phyloP scores from a whole-genome alignment of 768 basidiomycete species.

The Tulasnella sp. region DNA sequence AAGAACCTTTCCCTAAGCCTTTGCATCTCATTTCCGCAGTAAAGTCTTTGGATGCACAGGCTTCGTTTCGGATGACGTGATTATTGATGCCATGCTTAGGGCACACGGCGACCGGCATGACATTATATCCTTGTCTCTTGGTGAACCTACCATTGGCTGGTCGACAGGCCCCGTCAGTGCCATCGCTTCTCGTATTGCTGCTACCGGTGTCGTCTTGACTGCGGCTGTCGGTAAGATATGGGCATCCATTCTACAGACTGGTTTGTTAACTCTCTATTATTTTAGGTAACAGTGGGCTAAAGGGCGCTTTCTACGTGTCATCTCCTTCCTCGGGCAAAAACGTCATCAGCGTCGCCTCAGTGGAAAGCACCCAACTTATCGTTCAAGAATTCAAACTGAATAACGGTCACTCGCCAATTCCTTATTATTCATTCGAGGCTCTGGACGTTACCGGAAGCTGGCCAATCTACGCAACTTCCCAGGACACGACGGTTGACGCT shows the following conservation, averaged over 20 bases:
- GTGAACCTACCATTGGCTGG: background rate
- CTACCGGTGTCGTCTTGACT: conserved; percentile 55
- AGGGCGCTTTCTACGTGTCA: conserved; percentile 40
- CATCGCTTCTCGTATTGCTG: conserved; percentile 55
- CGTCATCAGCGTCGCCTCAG: conserved; percentile 38
- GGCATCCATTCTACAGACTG: background rate
- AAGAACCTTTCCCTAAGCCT: background rate
- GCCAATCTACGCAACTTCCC: conserved; percentile 39
- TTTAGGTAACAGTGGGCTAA: conserved; percentile 36
- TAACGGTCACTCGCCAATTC: conserved; percentile 45
- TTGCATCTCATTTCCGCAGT: background rate
- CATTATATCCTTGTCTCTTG: conserved; percentile 19
- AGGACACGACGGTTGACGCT: conserved; percentile 34
- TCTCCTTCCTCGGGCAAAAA: conserved; percentile 38
- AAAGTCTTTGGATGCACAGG: conserved; percentile 26
- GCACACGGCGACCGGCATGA: conserved; percentile 18
- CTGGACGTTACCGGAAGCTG: conserved; percentile 36
- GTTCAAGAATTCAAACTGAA: background rate
- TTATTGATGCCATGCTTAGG: conserved; percentile 12
- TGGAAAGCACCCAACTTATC: conserved; percentile 27
- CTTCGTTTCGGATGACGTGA: background rate
- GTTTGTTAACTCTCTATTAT: background rate
- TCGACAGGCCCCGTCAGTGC: conserved; percentile 37
- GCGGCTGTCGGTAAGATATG: conserved; percentile 11
- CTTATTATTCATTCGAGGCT: conserved; percentile 45